Conservation (phyloP, 1,139 yeast species). For the Candida tunisiensis region DNA sequence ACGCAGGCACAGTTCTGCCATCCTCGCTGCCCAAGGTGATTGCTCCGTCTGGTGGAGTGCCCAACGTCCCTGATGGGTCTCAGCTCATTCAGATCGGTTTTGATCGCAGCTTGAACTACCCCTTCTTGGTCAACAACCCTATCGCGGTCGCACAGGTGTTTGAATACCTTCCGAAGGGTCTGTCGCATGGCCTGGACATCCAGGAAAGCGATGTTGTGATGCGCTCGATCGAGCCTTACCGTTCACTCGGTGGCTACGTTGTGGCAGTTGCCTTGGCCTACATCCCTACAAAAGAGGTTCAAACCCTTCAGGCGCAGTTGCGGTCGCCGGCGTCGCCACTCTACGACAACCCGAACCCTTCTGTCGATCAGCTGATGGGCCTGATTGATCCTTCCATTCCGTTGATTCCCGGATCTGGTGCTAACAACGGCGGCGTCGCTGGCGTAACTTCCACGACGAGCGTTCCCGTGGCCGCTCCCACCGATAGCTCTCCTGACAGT, state of each 20-base stretch:
- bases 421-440: constrained; percentile 5
- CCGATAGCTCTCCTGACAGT: neutral
- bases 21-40: constrained; percentile 21
- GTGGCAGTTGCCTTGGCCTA: constrained; percentile 23
- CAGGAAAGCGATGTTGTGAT: constrained; percentile 13
- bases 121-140: constrained; percentile 23
- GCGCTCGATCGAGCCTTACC: constrained; percentile 20
- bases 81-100: constrained; percentile 23
- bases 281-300: constrained; percentile 17
- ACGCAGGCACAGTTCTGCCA: constrained; percentile 9
- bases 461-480: constrained; percentile 3
- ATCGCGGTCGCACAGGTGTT: constrained; percentile 27
- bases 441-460: constrained; percentile 5
- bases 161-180: constrained; percentile 23
- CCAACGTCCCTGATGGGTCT: constrained; percentile 14
- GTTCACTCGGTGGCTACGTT: constrained; percentile 15
- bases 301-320: constrained; percentile 13
- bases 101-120: constrained; percentile 22
- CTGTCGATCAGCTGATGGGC: constrained; percentile 18
- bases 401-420: constrained; percentile 10
- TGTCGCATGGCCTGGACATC: constrained; percentile 19
- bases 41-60: constrained; percentile 20
- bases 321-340: constrained; percentile 16
- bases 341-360: constrained; percentile 17
- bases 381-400: constrained; percentile 24